phyloP scores from a whole-genome alignment of 2,329 filamentous ascomycete genomes.

The Paraphaeosphaeria sporulosa region DNA sequence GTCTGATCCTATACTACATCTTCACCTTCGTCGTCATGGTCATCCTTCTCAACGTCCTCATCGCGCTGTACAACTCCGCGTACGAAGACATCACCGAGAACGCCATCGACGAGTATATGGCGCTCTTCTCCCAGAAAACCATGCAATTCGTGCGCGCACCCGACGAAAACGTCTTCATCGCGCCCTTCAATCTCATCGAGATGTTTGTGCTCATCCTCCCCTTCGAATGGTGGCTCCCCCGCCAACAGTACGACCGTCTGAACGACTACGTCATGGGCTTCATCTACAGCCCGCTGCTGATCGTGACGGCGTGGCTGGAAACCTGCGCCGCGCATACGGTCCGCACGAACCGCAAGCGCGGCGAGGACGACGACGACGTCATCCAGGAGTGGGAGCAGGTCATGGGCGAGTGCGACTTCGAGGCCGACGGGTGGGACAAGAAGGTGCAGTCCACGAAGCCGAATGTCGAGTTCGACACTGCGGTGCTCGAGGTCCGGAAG shows the following conservation, averaged over 20 bases:
- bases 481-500: slow-evolving; percentile 69
- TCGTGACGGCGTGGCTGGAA: slow-evolving; percentile 74
- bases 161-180: slow-evolving; percentile 97
- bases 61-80: slow-evolving; percentile 94
- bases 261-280: slow-evolving; percentile 90
- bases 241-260: slow-evolving; percentile 74
- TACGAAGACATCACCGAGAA: slow-evolving; percentile 95
- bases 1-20: slow-evolving; percentile 93
- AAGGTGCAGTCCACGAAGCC: slow-evolving; percentile 77
- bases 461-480: slow-evolving; percentile 80
- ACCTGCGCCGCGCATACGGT: slow-evolving; percentile 63
- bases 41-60: slow-evolving; percentile 91
- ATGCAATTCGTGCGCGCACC: slow-evolving; percentile 96
- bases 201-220: slow-evolving; percentile 79
- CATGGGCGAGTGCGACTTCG: slow-evolving; percentile 74
- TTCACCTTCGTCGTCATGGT: slow-evolving; percentile 99
- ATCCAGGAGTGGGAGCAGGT: slow-evolving; percentile 95
- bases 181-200: slow-evolving; percentile 93
- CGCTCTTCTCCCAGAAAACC: slow-evolving; percentile 90
- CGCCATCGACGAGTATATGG: slow-evolving; percentile 93
- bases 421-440: slow-evolving; percentile 85
- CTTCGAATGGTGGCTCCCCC: slow-evolving; percentile 96
- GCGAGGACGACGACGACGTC: slow-evolving; percentile 88
- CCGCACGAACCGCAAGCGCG: slow-evolving; percentile 74
- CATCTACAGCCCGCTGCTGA: slow-evolving; percentile 83